Evolutionary conservation across 2,329 filamentous ascomycete genomes (phyloP), one percentile per base, ranked within the genome.

Genomic region (Sphaerostilbella broomeana): DNA sequence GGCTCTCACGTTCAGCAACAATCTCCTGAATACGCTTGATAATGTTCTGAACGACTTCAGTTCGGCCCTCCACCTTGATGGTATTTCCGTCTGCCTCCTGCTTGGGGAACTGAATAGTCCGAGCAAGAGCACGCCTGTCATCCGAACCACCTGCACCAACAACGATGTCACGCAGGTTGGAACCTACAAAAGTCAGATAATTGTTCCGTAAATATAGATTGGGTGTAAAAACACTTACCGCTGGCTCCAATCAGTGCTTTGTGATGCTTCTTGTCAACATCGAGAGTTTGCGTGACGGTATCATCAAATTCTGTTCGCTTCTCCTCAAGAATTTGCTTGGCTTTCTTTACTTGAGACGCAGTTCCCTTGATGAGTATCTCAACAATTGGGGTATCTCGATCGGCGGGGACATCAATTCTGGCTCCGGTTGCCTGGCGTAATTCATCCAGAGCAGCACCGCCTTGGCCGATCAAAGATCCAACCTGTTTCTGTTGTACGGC

Each of bases 241-340:
- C 85, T 84, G 49, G 81, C 71, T 46, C 92, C 92, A 62, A 98
- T 98, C 48, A 98, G 72, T 38, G 82, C 77, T 64, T 84, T 81
- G 67, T 98, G 92, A 63, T 92, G 80, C 69, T 94, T 95, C 69
- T 87, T 86, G 51, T 97, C 89, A n/a, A 98, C 80, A 22, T 94
- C 84, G 34, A 98, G 70, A 10, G 80, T 87, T 66, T 83, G 81
- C 12, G 81, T 78, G 35, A 95, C 73, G n/a, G 86, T 95, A 49
- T 92, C 81, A 54, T 97, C 88, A 51, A 95, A 95, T 15, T 88
- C 73, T 45, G 81, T 82, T 39, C 84, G 83, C 66, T 89, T 88
- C 65, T 92, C 84, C 60, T 90, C 80, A 17, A 98, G 73, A 35
- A 92, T 67, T 67, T 92, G 92, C 75, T 92, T 92, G 4, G 92